These are phyloP conservation scores for Ceratobasidium sp. DNA, from an alignment of 1,284 basidiomycete genomes.

Conservation along the genomic window DNA sequence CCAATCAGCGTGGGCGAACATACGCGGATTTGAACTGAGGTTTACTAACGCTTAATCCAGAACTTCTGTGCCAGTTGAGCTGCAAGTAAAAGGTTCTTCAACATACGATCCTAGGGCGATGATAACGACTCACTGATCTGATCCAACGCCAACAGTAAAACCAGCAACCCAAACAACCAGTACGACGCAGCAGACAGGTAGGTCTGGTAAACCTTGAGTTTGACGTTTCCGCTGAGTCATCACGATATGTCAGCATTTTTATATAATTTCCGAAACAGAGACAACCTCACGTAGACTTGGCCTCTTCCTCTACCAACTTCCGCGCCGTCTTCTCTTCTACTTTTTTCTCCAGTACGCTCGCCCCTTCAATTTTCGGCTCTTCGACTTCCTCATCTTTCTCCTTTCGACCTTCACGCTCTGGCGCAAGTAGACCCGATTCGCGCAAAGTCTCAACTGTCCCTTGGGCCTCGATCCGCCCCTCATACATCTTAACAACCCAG, in stretches of 20 bases:
- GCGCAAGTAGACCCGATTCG: not conserved
- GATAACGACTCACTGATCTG: constrained; percentile 6
- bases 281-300: constrained; percentile 38
- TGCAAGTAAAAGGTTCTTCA: not conserved
- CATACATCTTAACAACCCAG: constrained; percentile 40
- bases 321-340: not conserved
- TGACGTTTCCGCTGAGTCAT: constrained; percentile 4
- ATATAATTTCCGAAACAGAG: not conserved
- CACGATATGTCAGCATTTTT: not conserved
- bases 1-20: no score
- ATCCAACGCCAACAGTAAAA: not conserved
- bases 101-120: not conserved
- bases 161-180: constrained; percentile 25
- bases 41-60: constrained; percentile 44
- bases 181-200: constrained; percentile 45
- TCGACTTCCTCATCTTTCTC: no score
- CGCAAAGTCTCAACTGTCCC: constrained; percentile 28
- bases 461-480: constrained; percentile 34
- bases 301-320: constrained; percentile 45
- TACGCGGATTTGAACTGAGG: no score
- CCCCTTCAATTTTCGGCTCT: no score
- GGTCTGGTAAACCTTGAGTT: constrained; percentile 27
- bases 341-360: no score
- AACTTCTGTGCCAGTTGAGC: constrained; percentile 39
- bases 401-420: not conserved